Evolutionary conservation across 176 grass and related monocot genomes (phyloP).

Genomic region (Carex littledalei): DNA sequence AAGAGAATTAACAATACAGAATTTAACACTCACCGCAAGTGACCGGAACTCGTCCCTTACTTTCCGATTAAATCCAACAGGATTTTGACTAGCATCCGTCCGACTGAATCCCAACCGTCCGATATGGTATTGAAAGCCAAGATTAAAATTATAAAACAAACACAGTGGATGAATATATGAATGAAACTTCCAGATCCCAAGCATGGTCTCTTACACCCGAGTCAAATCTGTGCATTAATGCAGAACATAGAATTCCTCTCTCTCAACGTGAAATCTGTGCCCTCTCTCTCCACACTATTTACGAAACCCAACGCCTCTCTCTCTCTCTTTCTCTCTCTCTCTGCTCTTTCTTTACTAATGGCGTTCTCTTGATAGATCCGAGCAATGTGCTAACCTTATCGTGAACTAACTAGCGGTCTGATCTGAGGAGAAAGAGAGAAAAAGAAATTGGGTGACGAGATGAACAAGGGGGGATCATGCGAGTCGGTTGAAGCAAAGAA

Average conservation of each 20-base stretch:
- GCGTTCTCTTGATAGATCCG: background rate
- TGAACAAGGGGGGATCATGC: conserved; percentile 29
- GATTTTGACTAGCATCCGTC: background rate
- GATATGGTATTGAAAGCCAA: background rate
- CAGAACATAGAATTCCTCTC: no score
- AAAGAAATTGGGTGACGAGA: conserved; percentile 34
- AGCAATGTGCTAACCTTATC: no score
- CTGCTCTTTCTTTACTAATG: background rate
- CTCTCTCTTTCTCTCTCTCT: background rate
- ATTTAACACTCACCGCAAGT: background rate
- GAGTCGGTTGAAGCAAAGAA: conserved; percentile 32
- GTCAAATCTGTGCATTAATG: background rate
- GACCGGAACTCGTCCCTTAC: background rate
- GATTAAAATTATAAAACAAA: no score
- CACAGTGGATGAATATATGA: no score
- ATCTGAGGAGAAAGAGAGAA: background rate
- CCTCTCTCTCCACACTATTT: background rate
- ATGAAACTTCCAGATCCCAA: background rate
- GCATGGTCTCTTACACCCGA: background rate
- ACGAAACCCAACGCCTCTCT: background rate
- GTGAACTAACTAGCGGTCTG: background rate
- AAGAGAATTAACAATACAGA: background rate
- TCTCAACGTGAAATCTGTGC: no score
- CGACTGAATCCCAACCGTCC: background rate
- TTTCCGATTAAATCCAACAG: background rate